These are phyloP conservation scores for Lomentospora prolificans DNA, from an alignment of 2,329 filamentous ascomycete genomes.

Conservation along the genomic window DNA sequence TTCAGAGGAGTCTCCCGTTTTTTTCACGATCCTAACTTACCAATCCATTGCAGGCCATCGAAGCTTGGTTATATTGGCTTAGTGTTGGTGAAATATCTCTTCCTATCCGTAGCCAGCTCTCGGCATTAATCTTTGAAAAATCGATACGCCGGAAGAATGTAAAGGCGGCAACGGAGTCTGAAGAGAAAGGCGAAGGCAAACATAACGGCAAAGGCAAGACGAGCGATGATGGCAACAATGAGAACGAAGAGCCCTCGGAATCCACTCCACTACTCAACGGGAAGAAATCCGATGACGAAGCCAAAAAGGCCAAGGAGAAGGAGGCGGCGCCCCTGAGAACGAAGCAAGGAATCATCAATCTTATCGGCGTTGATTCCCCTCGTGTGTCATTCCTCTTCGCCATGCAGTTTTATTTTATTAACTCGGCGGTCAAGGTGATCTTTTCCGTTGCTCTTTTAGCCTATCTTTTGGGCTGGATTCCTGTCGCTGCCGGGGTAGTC, in stretches of 20 bases:
- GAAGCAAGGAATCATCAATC: slow-evolving; percentile 63
- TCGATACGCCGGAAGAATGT: slow-evolving; percentile 68
- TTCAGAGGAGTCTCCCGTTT: no score
- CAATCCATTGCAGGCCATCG: slow-evolving; percentile 37
- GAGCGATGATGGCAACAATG: slow-evolving; percentile 10
- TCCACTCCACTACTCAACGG: slow-evolving; percentile 12
- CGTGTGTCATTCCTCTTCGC: slow-evolving; percentile 60
- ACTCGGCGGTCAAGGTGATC: slow-evolving; percentile 50
- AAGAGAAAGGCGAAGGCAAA: slow-evolving; percentile 22
- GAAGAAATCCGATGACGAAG: slow-evolving; percentile 33
- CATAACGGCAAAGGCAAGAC: slow-evolving; percentile 12
- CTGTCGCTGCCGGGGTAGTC: slow-evolving; percentile 54
- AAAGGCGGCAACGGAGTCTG: slow-evolving; percentile 42
- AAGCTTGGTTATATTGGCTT: slow-evolving; percentile 58
- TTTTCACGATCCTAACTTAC: no score
- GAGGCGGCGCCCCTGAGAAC: slow-evolving; percentile 29
- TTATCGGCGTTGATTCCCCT: slow-evolving; percentile 66
- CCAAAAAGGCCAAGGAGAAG: slow-evolving; percentile 39
- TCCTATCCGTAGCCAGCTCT: slow-evolving; percentile 59
- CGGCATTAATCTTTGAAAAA: slow-evolving; percentile 66
- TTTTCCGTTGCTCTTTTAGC: slow-evolving; percentile 58
- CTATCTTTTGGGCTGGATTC: slow-evolving; percentile 62
- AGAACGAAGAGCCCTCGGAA: slow-evolving; percentile 16
- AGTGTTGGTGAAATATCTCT: slow-evolving; percentile 53
- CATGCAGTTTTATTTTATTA: slow-evolving; percentile 56